phyloP scores from a whole-genome alignment of 1,284 basidiomycete species.

The Ustilago tritici region DNA sequence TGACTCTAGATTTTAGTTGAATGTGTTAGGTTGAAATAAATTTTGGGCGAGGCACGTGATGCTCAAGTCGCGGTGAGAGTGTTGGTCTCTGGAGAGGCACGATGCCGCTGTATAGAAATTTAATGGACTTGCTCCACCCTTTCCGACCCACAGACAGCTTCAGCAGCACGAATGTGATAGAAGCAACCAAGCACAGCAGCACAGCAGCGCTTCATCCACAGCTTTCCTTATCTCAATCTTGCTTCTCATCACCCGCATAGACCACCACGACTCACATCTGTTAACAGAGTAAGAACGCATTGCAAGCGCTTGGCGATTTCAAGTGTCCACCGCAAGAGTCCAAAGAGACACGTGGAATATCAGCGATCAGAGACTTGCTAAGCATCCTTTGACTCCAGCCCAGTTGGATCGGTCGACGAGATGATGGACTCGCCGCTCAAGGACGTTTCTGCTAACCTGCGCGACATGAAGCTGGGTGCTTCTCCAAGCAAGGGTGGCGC shows the following conservation, averaged over 20 bases:
- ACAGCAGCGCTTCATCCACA: not conserved
- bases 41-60: slow-evolving; percentile 21
- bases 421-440: slow-evolving; percentile 55
- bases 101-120: slow-evolving; percentile 32
- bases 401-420: not conserved
- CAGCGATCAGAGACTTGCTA: not conserved
- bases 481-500: slow-evolving; percentile 39
- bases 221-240: not conserved
- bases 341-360: not conserved
- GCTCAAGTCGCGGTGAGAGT: slow-evolving; percentile 35
- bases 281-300: not conserved
- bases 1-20: not conserved
- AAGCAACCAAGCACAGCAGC: not conserved
- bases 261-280: not conserved
- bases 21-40: slow-evolving; percentile 8
- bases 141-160: slow-evolving; percentile 4
- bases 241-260: not conserved
- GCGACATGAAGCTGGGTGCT: slow-evolving; percentile 43
- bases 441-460: slow-evolving; percentile 55
- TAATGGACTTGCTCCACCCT: slow-evolving; percentile 29
- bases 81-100: slow-evolving; percentile 27
- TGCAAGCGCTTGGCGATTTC: not conserved
- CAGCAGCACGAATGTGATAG: not conserved
- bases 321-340: not conserved
- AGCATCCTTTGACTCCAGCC: not conserved